Evolutionary conservation across 2,329 filamentous ascomycete species (phyloP), one percentile per base, ranked within the genome.

Genomic region (Penicillium sp.): DNA sequence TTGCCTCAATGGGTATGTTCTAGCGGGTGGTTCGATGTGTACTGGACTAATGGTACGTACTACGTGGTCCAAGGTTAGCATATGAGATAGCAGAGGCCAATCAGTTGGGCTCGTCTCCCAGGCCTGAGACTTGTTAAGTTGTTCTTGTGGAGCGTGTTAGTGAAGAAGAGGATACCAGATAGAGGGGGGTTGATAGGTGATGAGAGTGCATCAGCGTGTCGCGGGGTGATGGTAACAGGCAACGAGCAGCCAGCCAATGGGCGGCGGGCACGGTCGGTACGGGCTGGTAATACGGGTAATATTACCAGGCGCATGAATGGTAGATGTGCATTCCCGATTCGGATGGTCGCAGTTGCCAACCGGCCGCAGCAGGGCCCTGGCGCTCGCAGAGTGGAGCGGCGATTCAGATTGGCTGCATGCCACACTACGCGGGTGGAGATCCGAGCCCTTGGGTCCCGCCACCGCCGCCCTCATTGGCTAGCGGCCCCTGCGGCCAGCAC

Each of bases 361-460:
- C 35, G 49, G 48, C 23, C 48, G 35, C 33, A 52, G 38, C 18
- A 18, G 26, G 49, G 49, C 48, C 48, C 23, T n/a, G 49, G n/a
- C 49, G 20, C 35, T 43, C 35, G 11, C 24, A 18, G n/a, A 28
- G 24, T 21, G 6, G 42, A 12, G n/a, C 33, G 50, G 6, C 21
- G 50, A 52, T n/a, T n/a, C n/a, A n/a, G n/a, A n/a, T 45, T 52
- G 50, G 50, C 40, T 33, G 48, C 33, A 51, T 42, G 48, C 35
- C 30, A 50, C 35, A 28, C 20, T 35, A 35, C 30, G 33, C 21
- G 23, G 33, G 40, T 45, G 50, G 35, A 8, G 16, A n/a, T 40
- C 35, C 33, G 33, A 38, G 33, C 33, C 33, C 33, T 11, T n/a
- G 33, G 33, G 35, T 5, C 35, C 20, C 5, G 40, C 20, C 9